Base-by-base conservation (phyloP, 2,329 filamentous ascomycete genomes). In the Rachicladosporium sp. region DNA sequence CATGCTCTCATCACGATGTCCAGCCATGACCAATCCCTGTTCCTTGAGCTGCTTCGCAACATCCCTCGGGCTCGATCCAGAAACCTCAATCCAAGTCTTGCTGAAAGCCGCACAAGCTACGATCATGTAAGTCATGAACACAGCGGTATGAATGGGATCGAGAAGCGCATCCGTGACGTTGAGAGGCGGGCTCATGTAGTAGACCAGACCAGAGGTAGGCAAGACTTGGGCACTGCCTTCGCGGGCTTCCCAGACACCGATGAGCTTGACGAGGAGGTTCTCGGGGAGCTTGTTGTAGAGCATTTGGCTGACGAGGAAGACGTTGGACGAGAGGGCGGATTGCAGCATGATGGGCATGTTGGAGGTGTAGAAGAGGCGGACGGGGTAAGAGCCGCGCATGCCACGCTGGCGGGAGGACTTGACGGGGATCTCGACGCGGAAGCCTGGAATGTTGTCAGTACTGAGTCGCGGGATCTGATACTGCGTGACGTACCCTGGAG, bases 311-410 rank as follows among this genome's bases (percentile, higher is more conserved):
- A 98, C 87, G 50, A 98, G 73, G 80, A 98, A 98, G 68, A 98
- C 78, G 75, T 98, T 98, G 74, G 89, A 95, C 52, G 86, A 94
- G 53, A 98, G 78, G 54, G 91, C 91, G 35, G 89, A 96, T 73
- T 98, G 93, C 64, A 98, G 76, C 91, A 98, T 98, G 70, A 98
- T 98, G 61, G 91, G 91, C 93, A 98, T 98, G 82, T 98, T 98
- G 64, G 88, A 95, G 61, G 91, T 98, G 73, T 98, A 98, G 79
- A 98, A 98, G 44, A 98, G 84, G 60, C 93, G 89, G 65, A 98
- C 79, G 57, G 91, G 91, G 77, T 96, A 98, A 31, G 88, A 93
- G 59, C 89, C 93, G 57, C 91, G 89, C 63, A 93, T 91, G 67
- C 91, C 91, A 74, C 91, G 88, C 77, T 98, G 91, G 69, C 91